Evolutionary conservation across 805 yeast genomes (phyloP).

Genomic region (Brettanomyces anomalus): DNA sequence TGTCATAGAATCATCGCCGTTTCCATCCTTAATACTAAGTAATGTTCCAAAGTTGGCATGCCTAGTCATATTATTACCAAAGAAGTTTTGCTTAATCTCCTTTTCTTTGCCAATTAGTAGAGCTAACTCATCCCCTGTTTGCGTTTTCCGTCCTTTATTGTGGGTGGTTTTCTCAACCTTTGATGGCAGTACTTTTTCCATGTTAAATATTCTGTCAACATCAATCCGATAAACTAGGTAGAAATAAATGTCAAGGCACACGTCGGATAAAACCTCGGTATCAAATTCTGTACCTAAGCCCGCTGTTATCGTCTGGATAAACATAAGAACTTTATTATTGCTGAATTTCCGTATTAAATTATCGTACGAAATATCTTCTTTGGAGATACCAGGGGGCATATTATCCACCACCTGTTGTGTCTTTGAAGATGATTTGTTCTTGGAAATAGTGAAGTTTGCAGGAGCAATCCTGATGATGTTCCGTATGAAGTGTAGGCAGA

Average conservation of each 20-base stretch:
- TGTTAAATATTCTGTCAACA: conserved; percentile 23
- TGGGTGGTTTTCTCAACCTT: not conserved
- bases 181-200: not conserved
- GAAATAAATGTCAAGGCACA: conserved; percentile 62
- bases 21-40: conserved; percentile 55
- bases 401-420: conserved; percentile 24
- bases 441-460: conserved; percentile 42
- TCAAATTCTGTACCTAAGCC: conserved; percentile 59
- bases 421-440: conserved; percentile 24
- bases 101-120: conserved; percentile 55
- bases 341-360: conserved; percentile 49
- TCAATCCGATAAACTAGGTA: conserved; percentile 51
- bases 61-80: conserved; percentile 30
- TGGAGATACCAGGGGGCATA: conserved; percentile 47
- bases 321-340: conserved; percentile 63
- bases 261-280: conserved; percentile 47
- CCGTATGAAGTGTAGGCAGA: conserved; percentile 66
- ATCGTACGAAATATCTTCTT: conserved; percentile 61
- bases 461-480: conserved; percentile 77
- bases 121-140: conserved; percentile 27
- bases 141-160: conserved; percentile 18
- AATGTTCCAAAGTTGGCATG: conserved; percentile 91
- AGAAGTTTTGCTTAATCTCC: conserved; percentile 30
- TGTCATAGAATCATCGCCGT: conserved; percentile 46
- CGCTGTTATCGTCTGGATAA: conserved; percentile 62